Conservation (phyloP, 257 asterid species). For the Scutellaria galericulata region DNA sequence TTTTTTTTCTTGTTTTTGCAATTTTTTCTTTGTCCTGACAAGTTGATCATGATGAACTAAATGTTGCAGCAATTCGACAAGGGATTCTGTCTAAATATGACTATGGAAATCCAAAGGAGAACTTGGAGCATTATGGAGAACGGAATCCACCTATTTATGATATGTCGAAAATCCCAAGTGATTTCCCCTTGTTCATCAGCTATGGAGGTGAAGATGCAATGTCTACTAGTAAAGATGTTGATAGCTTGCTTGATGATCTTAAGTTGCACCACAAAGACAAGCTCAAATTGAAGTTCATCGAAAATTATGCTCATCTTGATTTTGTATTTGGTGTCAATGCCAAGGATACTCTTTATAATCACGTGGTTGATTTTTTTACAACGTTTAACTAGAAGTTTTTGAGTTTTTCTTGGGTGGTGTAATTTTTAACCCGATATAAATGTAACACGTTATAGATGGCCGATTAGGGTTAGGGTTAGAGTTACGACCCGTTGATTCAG, state of each 20-base stretch:
- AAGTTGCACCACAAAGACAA: slow-evolving; percentile 43
- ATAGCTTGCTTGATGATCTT: slow-evolving; percentile 46
- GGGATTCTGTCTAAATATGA: slow-evolving; percentile 56
- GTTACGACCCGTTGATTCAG: too few species aligned
- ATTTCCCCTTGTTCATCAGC: slow-evolving; percentile 64
- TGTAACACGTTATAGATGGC: too few species aligned
- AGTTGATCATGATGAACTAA: too few species aligned
- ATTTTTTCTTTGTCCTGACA: too few species aligned
- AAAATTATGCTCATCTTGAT: slow-evolving; percentile 70
- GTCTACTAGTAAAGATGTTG: slow-evolving; percentile 58
- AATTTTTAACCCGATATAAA: too few species aligned
- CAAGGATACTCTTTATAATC: slow-evolving; percentile 54
- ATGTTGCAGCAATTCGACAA: slow-evolving; percentile 52
- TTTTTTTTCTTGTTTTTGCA: too few species aligned
- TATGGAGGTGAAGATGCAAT: slow-evolving; percentile 73
- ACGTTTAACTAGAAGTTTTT: neutral
- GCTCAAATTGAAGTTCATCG: slow-evolving; percentile 55
- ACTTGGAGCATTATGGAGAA: slow-evolving; percentile 56
- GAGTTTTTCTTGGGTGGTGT: too few species aligned
- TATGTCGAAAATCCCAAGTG: slow-evolving; percentile 54
- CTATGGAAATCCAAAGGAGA: slow-evolving; percentile 47
- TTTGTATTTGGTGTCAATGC: slow-evolving; percentile 62
- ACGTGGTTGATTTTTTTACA: slow-evolving; percentile 34
- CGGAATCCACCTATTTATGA: slow-evolving; percentile 56
- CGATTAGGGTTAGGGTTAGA: too few species aligned